Conservation (phyloP, 352 stramenopile species). For the Globisporangium polare region DNA sequence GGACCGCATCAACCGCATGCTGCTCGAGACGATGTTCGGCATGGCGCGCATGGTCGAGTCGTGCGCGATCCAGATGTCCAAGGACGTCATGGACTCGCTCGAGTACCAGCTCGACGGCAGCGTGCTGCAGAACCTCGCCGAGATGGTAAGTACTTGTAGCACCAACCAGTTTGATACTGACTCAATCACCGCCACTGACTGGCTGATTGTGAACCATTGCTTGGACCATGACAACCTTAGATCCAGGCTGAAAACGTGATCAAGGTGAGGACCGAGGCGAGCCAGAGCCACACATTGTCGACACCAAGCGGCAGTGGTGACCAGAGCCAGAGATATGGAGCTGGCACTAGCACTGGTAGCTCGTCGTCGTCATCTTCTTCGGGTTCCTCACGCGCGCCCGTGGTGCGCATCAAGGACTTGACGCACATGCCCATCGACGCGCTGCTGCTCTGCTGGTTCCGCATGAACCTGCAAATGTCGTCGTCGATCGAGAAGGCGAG, state of each 20-base stretch:
- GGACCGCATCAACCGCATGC: constrained; percentile 69
- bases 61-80: constrained; percentile 79
- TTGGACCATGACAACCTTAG: constrained; percentile 11
- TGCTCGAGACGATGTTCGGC: constrained; percentile 77
- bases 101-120: constrained; percentile 71
- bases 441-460: constrained; percentile 73
- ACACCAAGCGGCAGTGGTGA: neutral
- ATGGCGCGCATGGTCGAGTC: constrained; percentile 86
- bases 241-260: constrained; percentile 61
- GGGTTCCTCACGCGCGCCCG: constrained; percentile 10
- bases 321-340: neutral
- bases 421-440: constrained; percentile 70
- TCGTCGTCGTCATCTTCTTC: constrained; percentile 1
- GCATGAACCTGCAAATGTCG: constrained; percentile 66
- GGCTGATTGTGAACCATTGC: too few species aligned
- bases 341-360: neutral
- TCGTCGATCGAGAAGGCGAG: constrained; percentile 53
- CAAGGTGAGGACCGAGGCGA: constrained; percentile 34
- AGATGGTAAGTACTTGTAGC: constrained; percentile 37
- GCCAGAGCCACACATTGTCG: neutral
- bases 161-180: too few species aligned
- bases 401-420: constrained; percentile 56
- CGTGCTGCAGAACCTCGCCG: constrained; percentile 49
- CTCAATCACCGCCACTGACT: too few species aligned
- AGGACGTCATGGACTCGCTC: constrained; percentile 79